These are phyloP conservation scores for Ciborinia camelliae DNA, from an alignment of 2,329 filamentous ascomycete genomes.

Conservation along the genomic window DNA sequence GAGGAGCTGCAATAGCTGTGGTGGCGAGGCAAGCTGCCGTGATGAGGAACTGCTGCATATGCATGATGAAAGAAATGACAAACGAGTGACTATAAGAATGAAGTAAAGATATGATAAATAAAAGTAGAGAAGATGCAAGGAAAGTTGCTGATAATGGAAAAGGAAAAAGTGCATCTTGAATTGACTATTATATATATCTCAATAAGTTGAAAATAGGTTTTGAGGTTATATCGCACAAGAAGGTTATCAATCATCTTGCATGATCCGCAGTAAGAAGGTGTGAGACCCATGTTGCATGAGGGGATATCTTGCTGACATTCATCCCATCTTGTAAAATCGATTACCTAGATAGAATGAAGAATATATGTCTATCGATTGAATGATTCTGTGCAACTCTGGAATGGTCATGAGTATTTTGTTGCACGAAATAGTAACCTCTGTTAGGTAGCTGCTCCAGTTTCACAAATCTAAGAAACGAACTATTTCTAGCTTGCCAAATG, in stretches of 20 bases:
- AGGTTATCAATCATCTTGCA: background rate
- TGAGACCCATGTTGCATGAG: background rate
- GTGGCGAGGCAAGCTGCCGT: background rate
- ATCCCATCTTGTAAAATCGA: background rate
- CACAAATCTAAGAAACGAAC: background rate
- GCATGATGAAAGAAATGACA: background rate
- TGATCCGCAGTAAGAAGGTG: background rate
- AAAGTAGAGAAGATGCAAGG: background rate
- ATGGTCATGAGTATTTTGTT: background rate
- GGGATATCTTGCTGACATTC: background rate
- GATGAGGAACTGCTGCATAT: conserved; percentile 7
- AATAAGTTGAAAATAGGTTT: background rate
- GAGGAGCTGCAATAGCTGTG: background rate
- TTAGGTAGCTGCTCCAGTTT: background rate
- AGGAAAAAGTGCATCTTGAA: background rate
- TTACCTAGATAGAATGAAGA: background rate
- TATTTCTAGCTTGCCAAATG: background rate
- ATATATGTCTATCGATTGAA: background rate
- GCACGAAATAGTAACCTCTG: background rate
- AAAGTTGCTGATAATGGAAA: background rate
- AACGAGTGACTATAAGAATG: background rate
- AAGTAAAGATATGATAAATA: background rate
- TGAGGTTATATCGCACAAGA: background rate
- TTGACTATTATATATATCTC: background rate
- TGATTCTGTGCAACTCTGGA: background rate